Evolutionary conservation across 371 early-diverging fungal genomes (phyloP).

Genomic region (Mortierella sp.): DNA sequence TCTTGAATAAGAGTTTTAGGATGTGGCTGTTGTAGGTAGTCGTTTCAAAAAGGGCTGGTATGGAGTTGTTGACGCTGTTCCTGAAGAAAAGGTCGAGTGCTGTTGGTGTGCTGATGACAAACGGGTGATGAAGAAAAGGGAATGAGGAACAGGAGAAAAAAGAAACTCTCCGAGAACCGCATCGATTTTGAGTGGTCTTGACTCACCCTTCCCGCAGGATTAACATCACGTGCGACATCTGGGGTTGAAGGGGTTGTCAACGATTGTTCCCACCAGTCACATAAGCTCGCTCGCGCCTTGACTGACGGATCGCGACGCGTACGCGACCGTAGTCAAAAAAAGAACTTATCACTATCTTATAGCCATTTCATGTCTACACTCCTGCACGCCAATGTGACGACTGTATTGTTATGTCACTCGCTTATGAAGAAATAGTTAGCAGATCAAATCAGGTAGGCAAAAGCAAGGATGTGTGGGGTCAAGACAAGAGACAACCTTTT

Average conservation of each 20-base stretch:
- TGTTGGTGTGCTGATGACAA: background rate
- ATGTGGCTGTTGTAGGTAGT: background rate
- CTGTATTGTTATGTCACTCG: background rate
- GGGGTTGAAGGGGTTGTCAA: background rate
- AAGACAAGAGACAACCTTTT: too few species aligned
- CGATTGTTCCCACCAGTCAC: background rate
- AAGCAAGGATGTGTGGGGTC: background rate
- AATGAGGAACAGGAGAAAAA: background rate
- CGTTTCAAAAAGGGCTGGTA: background rate
- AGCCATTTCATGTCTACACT: background rate
- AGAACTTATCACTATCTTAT: background rate
- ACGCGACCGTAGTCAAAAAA: slow-evolving; percentile 4
- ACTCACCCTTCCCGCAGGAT: background rate
- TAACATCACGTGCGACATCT: background rate
- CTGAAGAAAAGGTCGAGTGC: background rate
- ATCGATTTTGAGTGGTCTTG: slow-evolving; percentile 17
- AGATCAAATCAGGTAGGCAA: background rate
- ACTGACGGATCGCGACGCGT: background rate
- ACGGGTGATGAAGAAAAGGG: background rate
- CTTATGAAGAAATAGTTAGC: background rate
- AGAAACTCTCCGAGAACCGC: slow-evolving; percentile 1
- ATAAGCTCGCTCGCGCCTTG: background rate
- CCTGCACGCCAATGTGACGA: background rate
- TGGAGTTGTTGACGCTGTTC: background rate
- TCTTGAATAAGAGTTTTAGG: background rate